Base-by-base conservation (phyloP, 441 rosid species). In the Flueggea neowawraea region DNA sequence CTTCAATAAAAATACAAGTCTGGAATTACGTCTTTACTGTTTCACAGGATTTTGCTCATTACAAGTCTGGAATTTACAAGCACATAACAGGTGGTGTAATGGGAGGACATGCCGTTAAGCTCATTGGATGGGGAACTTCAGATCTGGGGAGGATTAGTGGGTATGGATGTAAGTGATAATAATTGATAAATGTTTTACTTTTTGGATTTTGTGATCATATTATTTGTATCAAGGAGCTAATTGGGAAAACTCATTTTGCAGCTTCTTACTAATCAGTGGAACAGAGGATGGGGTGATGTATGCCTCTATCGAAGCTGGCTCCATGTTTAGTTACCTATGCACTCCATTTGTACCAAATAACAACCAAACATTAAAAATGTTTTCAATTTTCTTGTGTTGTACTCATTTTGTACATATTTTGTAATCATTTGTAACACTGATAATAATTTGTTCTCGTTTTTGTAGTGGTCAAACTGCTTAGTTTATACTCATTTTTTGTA, bases 241-340 rank as follows among this genome's bases (percentile, higher is more conserved):
- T 22, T 22, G 2, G 28, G 28, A 22, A 22, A 22, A 22, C 28
- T 22, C 28, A 22, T 62, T 44, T 69, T 77, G 62, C 96, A 94
- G 98, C 88, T 94, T 63, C 76, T 94, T 65, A 97, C 97, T 55
- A 94, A 94, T 57, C 97, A 90, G 72, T 94, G 98, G 98, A 94
- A 90, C 67, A 73, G 80, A 75, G 80, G 91, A 71, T 90, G 98
- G 97, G 98, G 98, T 56, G 95, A 84, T 45, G 98, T 94, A 89
- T 61, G 90, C 81, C 63, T 50, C 51, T 49, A 15, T 56, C 50
- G 53, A 61, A 55, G 0, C 31, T 43, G 62, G 69, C 15, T 54
- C 43, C 28, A 12, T 55, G 22, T 51, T 39, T 17, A 6, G n/a
- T 65, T 10, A 5, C 54, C 31, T 6, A 41, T 22, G 16, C n/a